Evolutionary conservation across 1,139 yeast species (phyloP).

Genomic region (Yarrowia galli): DNA sequence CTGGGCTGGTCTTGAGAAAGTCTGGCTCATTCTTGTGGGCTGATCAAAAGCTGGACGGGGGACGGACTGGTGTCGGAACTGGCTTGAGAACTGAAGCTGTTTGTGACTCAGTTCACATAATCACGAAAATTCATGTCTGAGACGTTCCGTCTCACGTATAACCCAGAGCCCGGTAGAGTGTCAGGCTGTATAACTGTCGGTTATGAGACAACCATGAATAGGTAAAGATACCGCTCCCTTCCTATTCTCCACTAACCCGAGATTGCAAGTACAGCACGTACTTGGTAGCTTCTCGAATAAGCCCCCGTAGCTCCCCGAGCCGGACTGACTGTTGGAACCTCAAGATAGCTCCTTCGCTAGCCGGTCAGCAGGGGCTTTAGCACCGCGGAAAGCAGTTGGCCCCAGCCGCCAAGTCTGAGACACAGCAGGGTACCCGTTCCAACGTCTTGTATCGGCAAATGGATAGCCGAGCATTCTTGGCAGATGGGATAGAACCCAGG

Average conservation of each 20-base stretch:
- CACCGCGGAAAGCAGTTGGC: neutral
- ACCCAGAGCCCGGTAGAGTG: neutral
- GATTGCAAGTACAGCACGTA: no score
- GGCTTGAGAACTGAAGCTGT: no score
- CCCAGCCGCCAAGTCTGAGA: slow-evolving; percentile 4
- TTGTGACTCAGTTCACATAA: no score
- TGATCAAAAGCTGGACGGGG: neutral
- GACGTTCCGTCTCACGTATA: neutral
- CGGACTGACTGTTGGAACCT: neutral
- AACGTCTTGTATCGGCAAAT: no score
- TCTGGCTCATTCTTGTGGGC: neutral
- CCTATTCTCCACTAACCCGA: neutral
- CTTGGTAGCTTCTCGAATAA: no score
- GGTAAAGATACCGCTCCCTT: no score
- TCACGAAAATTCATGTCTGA: no score
- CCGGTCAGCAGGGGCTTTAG: neutral
- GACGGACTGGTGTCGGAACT: no score
- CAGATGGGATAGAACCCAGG: no score
- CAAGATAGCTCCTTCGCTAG: neutral
- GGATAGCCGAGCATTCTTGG: no score
- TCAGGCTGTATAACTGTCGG: no score
- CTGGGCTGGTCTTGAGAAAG: neutral
- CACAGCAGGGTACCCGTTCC: neutral
- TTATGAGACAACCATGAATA: no score
- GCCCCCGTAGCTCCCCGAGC: neutral